A percentile compares a stretch with the other conserved stretches of the same genome.
Evolutionary conservation across 1,284 basidiomycete genomes (phyloP).

Genomic region (Inonotus obliquus): DNA sequence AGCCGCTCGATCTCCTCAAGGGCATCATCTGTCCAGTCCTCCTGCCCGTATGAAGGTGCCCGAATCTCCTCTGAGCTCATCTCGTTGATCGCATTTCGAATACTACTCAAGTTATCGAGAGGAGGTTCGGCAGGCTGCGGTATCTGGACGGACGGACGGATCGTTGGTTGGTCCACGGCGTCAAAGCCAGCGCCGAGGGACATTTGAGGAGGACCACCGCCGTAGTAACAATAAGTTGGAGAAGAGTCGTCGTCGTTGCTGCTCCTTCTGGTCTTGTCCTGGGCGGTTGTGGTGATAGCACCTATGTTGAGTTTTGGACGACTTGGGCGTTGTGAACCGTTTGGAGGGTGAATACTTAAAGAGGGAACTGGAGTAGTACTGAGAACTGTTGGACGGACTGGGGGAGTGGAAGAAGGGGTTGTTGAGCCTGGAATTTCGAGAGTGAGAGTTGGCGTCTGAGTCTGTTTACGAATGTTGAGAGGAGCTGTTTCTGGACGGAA

Average conservation of each 20-base stretch:
- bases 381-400: constrained; percentile 10
- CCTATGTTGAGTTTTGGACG: constrained; percentile 13
- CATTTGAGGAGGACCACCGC: constrained; percentile 9
- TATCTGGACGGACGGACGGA: constrained; percentile 1
- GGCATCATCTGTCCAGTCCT: constrained; percentile 60
- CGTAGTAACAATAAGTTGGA: constrained; percentile 17
- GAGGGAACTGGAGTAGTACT: constrained; percentile 22
- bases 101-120: constrained; percentile 11
- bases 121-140: background rate
- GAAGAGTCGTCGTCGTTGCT: constrained; percentile 14
- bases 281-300: background rate
- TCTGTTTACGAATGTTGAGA: constrained; percentile 34
- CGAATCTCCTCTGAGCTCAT: constrained; percentile 16
- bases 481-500: constrained; percentile 33
- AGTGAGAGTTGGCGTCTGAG: constrained; percentile 30
- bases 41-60: constrained; percentile 8
- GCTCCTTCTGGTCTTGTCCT: constrained; percentile 3
- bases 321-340: constrained; percentile 19
- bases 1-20: constrained; percentile 72
- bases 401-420: constrained; percentile 28
- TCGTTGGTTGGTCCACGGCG: constrained; percentile 14
- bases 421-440: constrained; percentile 23
- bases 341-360: constrained; percentile 22
- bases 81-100: constrained; percentile 12
- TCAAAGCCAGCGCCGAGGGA: background rate